Evolutionary conservation across 1,284 basidiomycete species (phyloP).

Genomic region (Butyriboletus appendiculatus): DNA sequence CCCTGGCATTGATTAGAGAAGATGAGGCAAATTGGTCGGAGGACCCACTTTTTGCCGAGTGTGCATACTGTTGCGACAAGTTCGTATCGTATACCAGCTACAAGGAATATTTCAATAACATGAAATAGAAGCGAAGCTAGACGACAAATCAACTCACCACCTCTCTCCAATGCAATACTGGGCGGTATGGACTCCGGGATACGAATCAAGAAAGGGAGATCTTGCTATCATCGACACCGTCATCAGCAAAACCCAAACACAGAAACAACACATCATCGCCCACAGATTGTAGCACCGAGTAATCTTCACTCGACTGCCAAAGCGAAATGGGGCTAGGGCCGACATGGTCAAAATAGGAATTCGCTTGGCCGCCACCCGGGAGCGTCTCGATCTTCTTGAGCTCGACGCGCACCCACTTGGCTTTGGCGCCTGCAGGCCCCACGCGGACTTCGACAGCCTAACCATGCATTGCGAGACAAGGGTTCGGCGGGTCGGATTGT

Average conservation of each 20-base stretch:
- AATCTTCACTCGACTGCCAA: constrained; percentile 75
- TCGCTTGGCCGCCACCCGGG: constrained; percentile 65
- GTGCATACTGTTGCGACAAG: constrained; percentile 81
- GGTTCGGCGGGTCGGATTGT: neutral
- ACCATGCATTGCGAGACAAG: constrained; percentile 1
- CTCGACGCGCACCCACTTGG: constrained; percentile 88
- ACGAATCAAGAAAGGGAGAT: constrained; percentile 82
- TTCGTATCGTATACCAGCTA: constrained; percentile 83
- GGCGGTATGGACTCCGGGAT: constrained; percentile 87
- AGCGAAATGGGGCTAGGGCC: constrained; percentile 71
- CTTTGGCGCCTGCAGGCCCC: constrained; percentile 75
- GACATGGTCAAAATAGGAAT: constrained; percentile 72
- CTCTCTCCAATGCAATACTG: constrained; percentile 70
- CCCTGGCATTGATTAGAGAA: constrained; percentile 37
- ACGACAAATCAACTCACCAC: constrained; percentile 44
- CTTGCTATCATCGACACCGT: constrained; percentile 43
- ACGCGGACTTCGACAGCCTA: constrained; percentile 84
- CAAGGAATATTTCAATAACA: neutral
- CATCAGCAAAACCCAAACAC: constrained; percentile 34
- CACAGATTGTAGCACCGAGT: constrained; percentile 64
- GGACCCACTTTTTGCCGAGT: constrained; percentile 73
- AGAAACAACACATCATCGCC: constrained; percentile 30
- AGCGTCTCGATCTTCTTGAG: constrained; percentile 84
- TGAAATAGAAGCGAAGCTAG: neutral
- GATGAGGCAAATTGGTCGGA: neutral